Evolutionary conservation across 192 early-diverging fungal genomes (phyloP).

Genomic region (Spinellus fusiger): DNA sequence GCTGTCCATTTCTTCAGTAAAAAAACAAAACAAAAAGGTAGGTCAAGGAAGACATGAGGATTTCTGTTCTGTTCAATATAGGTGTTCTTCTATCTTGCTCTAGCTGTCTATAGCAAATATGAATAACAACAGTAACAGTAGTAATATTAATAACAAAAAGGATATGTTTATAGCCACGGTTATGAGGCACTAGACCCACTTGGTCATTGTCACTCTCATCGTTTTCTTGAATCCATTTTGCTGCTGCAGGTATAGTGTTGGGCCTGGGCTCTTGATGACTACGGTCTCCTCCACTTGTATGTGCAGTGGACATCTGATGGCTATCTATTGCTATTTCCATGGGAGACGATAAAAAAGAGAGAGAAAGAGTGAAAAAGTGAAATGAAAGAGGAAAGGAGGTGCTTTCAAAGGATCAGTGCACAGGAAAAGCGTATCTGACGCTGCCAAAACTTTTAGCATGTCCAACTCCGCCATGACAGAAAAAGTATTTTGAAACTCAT

Average conservation of each 20-base stretch:
- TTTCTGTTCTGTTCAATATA: slow-evolving; percentile 13
- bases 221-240: slow-evolving; percentile 24
- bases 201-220: slow-evolving; percentile 33
- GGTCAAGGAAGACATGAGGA: neutral
- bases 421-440: too few species aligned
- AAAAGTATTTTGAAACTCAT: too few species aligned
- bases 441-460: too few species aligned
- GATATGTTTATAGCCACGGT: slow-evolving; percentile 62
- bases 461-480: too few species aligned
- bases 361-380: too few species aligned
- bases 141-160: slow-evolving; percentile 23
- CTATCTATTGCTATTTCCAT: neutral
- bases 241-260: slow-evolving; percentile 7
- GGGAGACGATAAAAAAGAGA: neutral
- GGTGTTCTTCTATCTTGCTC: neutral
- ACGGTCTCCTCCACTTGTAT: neutral
- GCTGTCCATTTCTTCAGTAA: slow-evolving; percentile 51
- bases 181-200: slow-evolving; percentile 53
- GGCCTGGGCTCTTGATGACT: neutral
- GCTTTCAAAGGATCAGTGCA: too few species aligned
- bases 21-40: slow-evolving; percentile 18
- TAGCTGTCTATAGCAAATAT: neutral
- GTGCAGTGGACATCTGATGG: neutral
- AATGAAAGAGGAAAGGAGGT: too few species aligned
- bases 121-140: neutral